Evolutionary conservation across 257 asterid genomes (phyloP), one percentile per base, ranked within the genome.

Genomic region (Thymus mandschuricus): DNA sequence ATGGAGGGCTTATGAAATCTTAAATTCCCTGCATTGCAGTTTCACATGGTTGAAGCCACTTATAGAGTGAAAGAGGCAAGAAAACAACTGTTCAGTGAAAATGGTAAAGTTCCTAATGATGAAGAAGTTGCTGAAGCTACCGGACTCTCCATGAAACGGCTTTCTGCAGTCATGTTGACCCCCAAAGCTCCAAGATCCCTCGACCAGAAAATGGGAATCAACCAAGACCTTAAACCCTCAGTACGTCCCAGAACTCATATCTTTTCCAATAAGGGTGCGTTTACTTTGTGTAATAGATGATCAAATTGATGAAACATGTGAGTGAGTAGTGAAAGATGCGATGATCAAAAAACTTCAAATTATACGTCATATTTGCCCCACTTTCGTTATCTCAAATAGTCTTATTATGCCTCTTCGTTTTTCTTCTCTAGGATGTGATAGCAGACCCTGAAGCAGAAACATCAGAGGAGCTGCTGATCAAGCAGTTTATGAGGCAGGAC

Each of bases 111-210:
- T 15, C 95, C 98, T 3, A 46, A 81, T 11, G 86, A 93, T 13
- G 86, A 81, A 72, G 97, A 93, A 87, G 82, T 93, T 56, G 97
- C 97, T 35, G 84, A 85, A 76, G 96, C 91, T 8, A 80, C 98
- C 0, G 97, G 97, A 65, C 84, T 93, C 43, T 85, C 98, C 66
- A 86, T 91, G 97, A 93, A 91, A 81, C 86, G 96, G 55, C 94
- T 91, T 9, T 61, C 82, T 76, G 92, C 96, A 51, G 97, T 93
- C 49, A 70, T 89, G 84, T 70, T 91, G 75, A 79, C 90, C 48
- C 97, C 98, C 34, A 93, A 89, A 87, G 81, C 96, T 86, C 97
- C 98, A 73, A 79, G 85, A 74, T 93, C 98, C 60, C 96, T 91
- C 56, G 98, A 93, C 87, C 98, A 87, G 89, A 91, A 91, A 77